phyloP scores from a whole-genome alignment of 2,329 filamentous ascomycete genomes.

The Whalleya microplaca region DNA sequence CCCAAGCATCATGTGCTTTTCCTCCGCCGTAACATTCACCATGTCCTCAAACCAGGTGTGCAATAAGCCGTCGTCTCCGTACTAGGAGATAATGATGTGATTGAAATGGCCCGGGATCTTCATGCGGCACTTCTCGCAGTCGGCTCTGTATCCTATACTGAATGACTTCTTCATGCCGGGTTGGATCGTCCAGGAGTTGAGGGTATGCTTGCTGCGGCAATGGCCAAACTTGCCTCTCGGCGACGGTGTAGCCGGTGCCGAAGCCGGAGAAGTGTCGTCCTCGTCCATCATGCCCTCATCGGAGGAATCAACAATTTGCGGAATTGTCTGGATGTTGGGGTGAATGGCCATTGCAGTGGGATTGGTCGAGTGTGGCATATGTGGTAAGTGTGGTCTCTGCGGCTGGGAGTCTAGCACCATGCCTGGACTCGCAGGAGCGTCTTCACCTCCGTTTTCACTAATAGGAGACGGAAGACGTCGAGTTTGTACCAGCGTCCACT shows the following conservation, averaged over 20 bases:
- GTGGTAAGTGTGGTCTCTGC: constrained; percentile 39
- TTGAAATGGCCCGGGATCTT: constrained; percentile 81
- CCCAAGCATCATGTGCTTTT: not conserved
- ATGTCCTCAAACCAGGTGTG: constrained; percentile 13
- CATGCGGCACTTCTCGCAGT: constrained; percentile 77
- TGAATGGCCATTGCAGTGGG: constrained; percentile 40
- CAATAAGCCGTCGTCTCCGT: constrained; percentile 9
- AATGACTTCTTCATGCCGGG: constrained; percentile 71
- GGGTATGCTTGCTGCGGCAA: constrained; percentile 60
- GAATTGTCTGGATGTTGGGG: constrained; percentile 42
- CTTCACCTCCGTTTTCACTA: constrained; percentile 56
- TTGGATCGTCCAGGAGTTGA: constrained; percentile 64
- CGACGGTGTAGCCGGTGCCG: constrained; percentile 46
- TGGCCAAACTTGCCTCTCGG: constrained; percentile 58
- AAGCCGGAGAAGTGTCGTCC: constrained; percentile 37
- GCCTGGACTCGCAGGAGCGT: constrained; percentile 41
- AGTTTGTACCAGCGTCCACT: constrained; percentile 58
- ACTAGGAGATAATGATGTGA: constrained; percentile 72
- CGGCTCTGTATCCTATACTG: constrained; percentile 77
- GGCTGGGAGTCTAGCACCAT: constrained; percentile 46
- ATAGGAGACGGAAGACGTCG: constrained; percentile 63
- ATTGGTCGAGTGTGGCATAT: constrained; percentile 40
- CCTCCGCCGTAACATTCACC: not conserved
- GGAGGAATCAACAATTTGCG: constrained; percentile 20
- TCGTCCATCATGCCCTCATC: constrained; percentile 41